Percentiles rank a stretch among this genome's conserved stretches.
These are phyloP conservation scores for Plectranthus barbatus DNA, from an alignment of 257 asterid genomes.

Conservation along the genomic window DNA sequence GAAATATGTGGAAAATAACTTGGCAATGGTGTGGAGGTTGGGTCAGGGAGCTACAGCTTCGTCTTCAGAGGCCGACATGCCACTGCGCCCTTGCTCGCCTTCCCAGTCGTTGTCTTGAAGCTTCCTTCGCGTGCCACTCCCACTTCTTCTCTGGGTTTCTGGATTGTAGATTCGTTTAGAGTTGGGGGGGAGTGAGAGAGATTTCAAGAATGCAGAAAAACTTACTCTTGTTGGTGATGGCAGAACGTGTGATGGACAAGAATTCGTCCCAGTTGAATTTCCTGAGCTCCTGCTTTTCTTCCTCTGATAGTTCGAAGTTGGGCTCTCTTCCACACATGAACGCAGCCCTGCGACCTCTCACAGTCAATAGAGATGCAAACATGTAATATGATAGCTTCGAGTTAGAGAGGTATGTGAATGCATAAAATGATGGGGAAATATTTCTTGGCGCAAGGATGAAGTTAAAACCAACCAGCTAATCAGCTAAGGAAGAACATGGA, in stretches of 20 bases:
- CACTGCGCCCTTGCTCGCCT: conserved; percentile 37
- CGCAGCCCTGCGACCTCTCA: conserved; percentile 60
- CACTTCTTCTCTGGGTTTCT: conserved; percentile 55
- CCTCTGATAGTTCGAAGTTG: conserved; percentile 74
- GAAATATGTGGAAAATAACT: neutral
- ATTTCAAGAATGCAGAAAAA: neutral
- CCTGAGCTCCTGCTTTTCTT: conserved; percentile 70
- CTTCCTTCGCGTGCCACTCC: conserved; percentile 34
- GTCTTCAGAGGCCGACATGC: conserved; percentile 56
- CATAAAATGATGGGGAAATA: neutral
- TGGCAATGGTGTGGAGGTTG: neutral
- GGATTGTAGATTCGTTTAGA: neutral
- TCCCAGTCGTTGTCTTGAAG: conserved; percentile 36
- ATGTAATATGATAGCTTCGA: no score
- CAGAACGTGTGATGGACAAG: conserved; percentile 67
- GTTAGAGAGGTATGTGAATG: neutral
- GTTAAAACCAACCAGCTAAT: no score
- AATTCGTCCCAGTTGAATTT: conserved; percentile 78
- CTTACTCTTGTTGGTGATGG: conserved; percentile 74
- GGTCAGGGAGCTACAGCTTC: conserved; percentile 33
- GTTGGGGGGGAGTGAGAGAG: neutral
- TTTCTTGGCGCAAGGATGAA: no score
- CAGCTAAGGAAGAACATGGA: neutral
- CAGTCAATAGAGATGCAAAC: neutral
- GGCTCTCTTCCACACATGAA: conserved; percentile 99